Evolutionary conservation across 768 basidiomycete species (phyloP).

Genomic region (Panellus pusillus): DNA sequence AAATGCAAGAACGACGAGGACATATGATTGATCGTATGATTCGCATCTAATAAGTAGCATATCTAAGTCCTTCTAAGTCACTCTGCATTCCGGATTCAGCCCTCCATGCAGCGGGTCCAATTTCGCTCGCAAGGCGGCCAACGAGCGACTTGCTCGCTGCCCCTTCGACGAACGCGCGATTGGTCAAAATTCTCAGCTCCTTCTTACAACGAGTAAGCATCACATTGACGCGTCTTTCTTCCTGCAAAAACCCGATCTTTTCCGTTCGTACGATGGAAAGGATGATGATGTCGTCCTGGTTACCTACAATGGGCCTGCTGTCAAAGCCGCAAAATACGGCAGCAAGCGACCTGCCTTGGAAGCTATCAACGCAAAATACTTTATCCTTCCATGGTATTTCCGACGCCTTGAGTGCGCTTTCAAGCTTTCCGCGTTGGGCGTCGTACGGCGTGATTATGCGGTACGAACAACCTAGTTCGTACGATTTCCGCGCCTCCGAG

Average conservation of each 20-base stretch:
- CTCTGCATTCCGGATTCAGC: too few relatives aligned
- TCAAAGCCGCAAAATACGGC: neutral
- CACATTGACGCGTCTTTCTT: slow-evolving; percentile 66
- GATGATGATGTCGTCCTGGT: slow-evolving; percentile 38
- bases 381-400: slow-evolving; percentile 56
- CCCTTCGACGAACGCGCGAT: slow-evolving; percentile 49
- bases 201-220: slow-evolving; percentile 73
- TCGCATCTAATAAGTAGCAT: too few relatives aligned
- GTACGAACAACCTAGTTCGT: slow-evolving; percentile 40
- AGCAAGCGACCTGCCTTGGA: slow-evolving; percentile 54
- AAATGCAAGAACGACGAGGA: neutral
- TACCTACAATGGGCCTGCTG: neutral
- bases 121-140: slow-evolving; percentile 28
- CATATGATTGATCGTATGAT: too few relatives aligned
- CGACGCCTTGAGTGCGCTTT: slow-evolving; percentile 45
- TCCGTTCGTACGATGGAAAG: slow-evolving; percentile 68
- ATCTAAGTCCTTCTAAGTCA: too few relatives aligned
- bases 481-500: slow-evolving; percentile 42
- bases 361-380: slow-evolving; percentile 77
- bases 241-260: slow-evolving; percentile 61
- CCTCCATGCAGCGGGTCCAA: slow-evolving; percentile 22
- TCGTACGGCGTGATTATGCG: slow-evolving; percentile 77
- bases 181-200: slow-evolving; percentile 66
- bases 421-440: slow-evolving; percentile 57
- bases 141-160: slow-evolving; percentile 32